Evolutionary conservation across 2,329 filamentous ascomycete genomes (phyloP), one percentile per base, ranked within the genome.

Genomic region (Aureobasidium sp.): DNA sequence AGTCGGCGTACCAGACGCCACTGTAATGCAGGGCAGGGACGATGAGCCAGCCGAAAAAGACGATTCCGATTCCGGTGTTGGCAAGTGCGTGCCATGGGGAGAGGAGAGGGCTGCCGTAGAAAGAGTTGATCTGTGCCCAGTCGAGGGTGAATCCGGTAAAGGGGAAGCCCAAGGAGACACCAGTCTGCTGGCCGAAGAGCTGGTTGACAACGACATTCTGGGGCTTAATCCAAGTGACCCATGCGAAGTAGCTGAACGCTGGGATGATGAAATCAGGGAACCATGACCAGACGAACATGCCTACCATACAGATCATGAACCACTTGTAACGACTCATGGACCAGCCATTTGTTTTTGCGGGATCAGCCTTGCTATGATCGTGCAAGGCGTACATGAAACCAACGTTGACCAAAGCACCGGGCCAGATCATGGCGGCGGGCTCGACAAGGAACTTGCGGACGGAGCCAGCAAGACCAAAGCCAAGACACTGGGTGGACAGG

Each of bases 341-440:
- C 91, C 91, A 95, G 37, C 90, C 89, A 72, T 90, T 86, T 27
- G 66, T 66, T 24, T 63, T 42, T 2, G 89, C 88, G 31, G 85
- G 82, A 68, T 87, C 88, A 72, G 93, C 94, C 70, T 22, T 50
- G 48, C 91, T 86, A 64, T 91, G 86, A 68, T 67, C 68, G 37
- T 95, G 91, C 53, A 96, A 79, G 0, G 90, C 92, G 3, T 64
- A 64, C 56, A 64, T 54, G 85, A 87, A 70, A 94, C 94, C 90
- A 91, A 93, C 70, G 88, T 87, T 2, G 89, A 93, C 91, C 62
- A 96, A 78, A 0, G 90, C 94, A n/a, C 88, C 86, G 0, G 91
- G 91, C 91, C 91, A 96, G 53, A 95, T 91, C 90, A 95, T 95
- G 62, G 90, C 89, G 65, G 88, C 89, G 0, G 91, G 91, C 29